These are phyloP conservation scores for Funneliformis caledonium DNA, from an alignment of 371 early-diverging fungal genomes.

Conservation along the genomic window DNA sequence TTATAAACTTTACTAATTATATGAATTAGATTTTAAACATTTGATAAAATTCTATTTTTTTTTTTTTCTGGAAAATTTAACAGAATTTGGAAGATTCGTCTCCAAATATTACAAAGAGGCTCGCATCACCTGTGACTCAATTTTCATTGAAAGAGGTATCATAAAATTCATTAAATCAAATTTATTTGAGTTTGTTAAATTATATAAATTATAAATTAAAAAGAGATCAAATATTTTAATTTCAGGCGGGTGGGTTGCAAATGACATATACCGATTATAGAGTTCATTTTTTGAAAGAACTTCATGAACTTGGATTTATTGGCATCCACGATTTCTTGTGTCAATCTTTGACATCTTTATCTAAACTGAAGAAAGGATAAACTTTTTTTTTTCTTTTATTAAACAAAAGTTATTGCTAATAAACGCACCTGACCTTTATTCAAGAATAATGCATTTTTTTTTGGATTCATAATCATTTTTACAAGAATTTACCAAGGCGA, in stretches of 20 bases:
- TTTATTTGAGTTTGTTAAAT: background rate
- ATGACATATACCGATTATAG: slow-evolving; percentile 56
- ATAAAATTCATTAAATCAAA: background rate
- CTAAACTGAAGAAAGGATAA: background rate
- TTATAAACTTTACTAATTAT: background rate
- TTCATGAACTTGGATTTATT: slow-evolving; percentile 51
- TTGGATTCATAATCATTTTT: background rate
- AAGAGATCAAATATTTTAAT: background rate
- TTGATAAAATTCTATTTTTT: background rate
- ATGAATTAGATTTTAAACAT: background rate
- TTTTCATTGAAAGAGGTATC: background rate
- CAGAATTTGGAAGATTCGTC: background rate
- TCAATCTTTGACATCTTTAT: slow-evolving; percentile 53
- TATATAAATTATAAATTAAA: background rate
- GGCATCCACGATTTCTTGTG: slow-evolving; percentile 57
- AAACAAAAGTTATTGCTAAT: too few relatives aligned
- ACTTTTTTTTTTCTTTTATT: too few relatives aligned
- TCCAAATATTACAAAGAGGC: background rate
- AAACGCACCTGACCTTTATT: too few relatives aligned
- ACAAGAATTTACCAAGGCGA: slow-evolving; percentile 31
- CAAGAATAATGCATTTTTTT: background rate
- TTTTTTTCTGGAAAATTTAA: too few relatives aligned
- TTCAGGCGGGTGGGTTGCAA: slow-evolving; percentile 49
- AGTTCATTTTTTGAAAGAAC: slow-evolving; percentile 54
- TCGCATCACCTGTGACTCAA: background rate